Evolutionary conservation across 441 rosid genomes (phyloP), one percentile per base, ranked within the genome.

Genomic region (Populus tomentosa): DNA sequence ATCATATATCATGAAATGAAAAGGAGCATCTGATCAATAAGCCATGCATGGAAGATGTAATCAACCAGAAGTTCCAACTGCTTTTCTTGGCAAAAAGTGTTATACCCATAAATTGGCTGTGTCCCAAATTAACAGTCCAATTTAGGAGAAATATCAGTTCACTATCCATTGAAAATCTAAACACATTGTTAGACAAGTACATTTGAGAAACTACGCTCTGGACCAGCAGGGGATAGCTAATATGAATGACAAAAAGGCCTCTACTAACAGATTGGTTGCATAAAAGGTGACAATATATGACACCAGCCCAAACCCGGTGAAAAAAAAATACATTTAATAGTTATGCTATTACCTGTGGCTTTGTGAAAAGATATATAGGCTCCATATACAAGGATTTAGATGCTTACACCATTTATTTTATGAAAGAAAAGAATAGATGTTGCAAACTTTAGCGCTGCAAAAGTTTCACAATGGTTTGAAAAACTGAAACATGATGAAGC

Each of bases 1-100:
- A 78, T 77, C 13, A 32, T 20, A 84, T 28, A 2, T 24, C 21
- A 79, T 76, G 28, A 71, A 79, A 75, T 50, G 38, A 33, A 40
- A 59, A 42, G 62, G 16, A 64, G 35, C 46, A 61, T 9, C 18
- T 53, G 24, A 33, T 40, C 35, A 35, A 7, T 4, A 72, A 7
- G 35, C 66, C 66, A 62, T 10, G 10, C 59, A 46, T 30, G 50
- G 32, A 30, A 65, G 66, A 10, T 26, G 28, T 26, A 10, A 28
- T 42, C 36, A 63, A 66, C 38, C 42, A 18, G 33, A 14, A 26
- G 36, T 20, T 75, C 56, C 46, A 67, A 35, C 26, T 46, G 67
- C 65, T 77, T 10, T 62, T 28, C 24, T 46, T 24, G 50, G 64
- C 5, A 21, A 24, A 36, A 64, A 32, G 1, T 64, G 20, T 10